Evolutionary conservation across 1,284 basidiomycete species (phyloP).

Genomic region (Malassezia japonica): DNA sequence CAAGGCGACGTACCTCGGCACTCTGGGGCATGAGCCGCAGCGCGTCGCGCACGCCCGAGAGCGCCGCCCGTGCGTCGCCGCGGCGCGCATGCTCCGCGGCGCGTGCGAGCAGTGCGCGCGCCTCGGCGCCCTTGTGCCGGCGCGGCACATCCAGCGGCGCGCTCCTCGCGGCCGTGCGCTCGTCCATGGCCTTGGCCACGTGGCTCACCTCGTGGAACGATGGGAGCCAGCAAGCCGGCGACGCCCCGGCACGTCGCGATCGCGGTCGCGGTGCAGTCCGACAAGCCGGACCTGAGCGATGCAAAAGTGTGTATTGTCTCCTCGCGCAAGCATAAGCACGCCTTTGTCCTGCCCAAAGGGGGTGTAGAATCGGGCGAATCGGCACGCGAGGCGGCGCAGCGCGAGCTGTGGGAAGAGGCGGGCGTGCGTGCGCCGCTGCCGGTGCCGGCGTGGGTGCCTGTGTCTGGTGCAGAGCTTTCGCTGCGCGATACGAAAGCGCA

Average conservation of each 20-base stretch:
- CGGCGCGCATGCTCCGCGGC: not conserved
- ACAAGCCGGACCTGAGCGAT: not conserved
- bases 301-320: conserved; percentile 28
- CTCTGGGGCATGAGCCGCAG: conserved; percentile 1
- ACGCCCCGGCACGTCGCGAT: conserved; percentile 10
- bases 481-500: conserved; percentile 36
- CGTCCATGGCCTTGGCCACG: not conserved
- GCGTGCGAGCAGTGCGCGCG: not conserved
- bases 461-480: no score
- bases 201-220: not conserved
- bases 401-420: conserved; percentile 42
- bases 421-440: conserved; percentile 1
- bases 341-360: conserved; percentile 40
- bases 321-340: conserved; percentile 33
- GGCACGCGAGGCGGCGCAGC: conserved; percentile 25
- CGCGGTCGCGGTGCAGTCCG: conserved; percentile 7
- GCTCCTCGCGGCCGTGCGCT: not conserved
- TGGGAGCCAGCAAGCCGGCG: not conserved
- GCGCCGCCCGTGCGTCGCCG: not conserved
- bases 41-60: conserved; percentile 11
- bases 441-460: not conserved
- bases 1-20: not conserved
- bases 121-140: not conserved
- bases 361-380: conserved; percentile 36
- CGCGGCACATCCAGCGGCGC: no score